Percentiles rank a stretch among this genome's conserved stretches.
Evolutionary conservation across 768 basidiomycete species (phyloP).

Genomic region (Paxillus involutus): DNA sequence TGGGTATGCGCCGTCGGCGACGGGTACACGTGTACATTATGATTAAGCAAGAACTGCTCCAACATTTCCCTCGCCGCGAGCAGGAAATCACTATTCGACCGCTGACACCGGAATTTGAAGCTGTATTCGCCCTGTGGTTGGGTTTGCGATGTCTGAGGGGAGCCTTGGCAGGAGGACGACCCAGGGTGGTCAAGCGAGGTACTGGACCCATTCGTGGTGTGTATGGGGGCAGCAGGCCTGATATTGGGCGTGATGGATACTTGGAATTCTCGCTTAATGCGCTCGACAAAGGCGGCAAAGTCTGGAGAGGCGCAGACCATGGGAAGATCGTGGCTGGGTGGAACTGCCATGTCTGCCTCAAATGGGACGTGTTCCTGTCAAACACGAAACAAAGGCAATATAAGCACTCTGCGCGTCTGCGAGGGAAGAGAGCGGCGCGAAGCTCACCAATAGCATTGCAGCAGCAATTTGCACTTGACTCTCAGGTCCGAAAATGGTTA

Average conservation of each 20-base stretch:
- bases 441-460: slow-evolving; percentile 85
- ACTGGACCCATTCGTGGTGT: slow-evolving; percentile 45
- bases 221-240: slow-evolving; percentile 40
- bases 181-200: slow-evolving; percentile 51
- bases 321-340: slow-evolving; percentile 77
- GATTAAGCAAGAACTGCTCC: slow-evolving; percentile 84
- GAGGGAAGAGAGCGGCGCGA: not conserved
- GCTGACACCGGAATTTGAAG: slow-evolving; percentile 95
- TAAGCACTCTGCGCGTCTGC: no score
- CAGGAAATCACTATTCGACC: slow-evolving; percentile 92
- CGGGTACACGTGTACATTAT: slow-evolving; percentile 82
- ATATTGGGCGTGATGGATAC: slow-evolving; percentile 86
- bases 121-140: slow-evolving; percentile 62
- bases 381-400: slow-evolving; percentile 1
- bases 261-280: slow-evolving; percentile 91
- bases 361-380: slow-evolving; percentile 93
- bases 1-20: slow-evolving; percentile 77
- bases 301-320: slow-evolving; percentile 77
- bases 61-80: slow-evolving; percentile 88
- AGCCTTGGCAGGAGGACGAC: slow-evolving; percentile 15
- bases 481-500: slow-evolving; percentile 96
- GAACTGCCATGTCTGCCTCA: slow-evolving; percentile 92
- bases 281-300: slow-evolving; percentile 82
- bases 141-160: slow-evolving; percentile 18
- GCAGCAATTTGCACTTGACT: slow-evolving; percentile 96